Evolutionary conservation across 176 grass and related monocot genomes (phyloP).

Genomic region (Cenchrus americanus): DNA sequence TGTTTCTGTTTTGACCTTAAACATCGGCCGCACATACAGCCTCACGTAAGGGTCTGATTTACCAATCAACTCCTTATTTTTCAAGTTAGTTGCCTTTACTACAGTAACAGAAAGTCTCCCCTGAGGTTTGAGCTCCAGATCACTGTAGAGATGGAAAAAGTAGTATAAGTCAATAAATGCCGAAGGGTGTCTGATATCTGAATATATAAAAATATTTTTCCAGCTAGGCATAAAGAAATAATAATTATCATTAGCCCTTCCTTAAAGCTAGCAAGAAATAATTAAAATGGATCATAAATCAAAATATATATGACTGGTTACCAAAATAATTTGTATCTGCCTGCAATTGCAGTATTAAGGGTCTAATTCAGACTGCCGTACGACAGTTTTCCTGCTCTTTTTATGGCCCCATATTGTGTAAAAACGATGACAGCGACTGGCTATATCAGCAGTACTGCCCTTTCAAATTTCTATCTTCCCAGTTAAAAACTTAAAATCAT

Average conservation of each 20-base stretch:
- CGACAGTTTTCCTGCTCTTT: neutral
- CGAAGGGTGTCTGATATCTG: slow-evolving; percentile 12
- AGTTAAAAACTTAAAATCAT: too few relatives aligned
- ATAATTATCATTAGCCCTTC: slow-evolving; percentile 4
- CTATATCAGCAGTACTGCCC: neutral
- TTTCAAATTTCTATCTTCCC: too few relatives aligned
- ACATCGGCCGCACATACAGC: slow-evolving; percentile 78
- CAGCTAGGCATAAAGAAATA: slow-evolving; percentile 22
- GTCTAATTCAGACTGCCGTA: neutral
- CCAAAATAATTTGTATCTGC: slow-evolving; percentile 1
- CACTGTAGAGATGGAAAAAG: slow-evolving; percentile 59
- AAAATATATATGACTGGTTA: neutral
- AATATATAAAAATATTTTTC: slow-evolving; percentile 12
- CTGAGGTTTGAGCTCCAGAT: slow-evolving; percentile 92
- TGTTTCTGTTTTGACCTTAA: slow-evolving; percentile 95
- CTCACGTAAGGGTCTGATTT: slow-evolving; percentile 98
- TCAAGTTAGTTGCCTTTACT: slow-evolving; percentile 74
- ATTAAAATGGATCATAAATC: neutral
- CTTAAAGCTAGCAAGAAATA: slow-evolving; percentile 30
- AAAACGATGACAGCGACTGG: neutral
- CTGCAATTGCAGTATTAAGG: neutral
- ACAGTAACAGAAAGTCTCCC: slow-evolving; percentile 76
- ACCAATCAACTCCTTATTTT: slow-evolving; percentile 78
- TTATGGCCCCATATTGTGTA: neutral
- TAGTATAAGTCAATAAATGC: slow-evolving; percentile 19